These are phyloP conservation scores for Chlamydomonas incerta DNA, from an alignment of 139 green algal species.

Conservation along the genomic window DNA sequence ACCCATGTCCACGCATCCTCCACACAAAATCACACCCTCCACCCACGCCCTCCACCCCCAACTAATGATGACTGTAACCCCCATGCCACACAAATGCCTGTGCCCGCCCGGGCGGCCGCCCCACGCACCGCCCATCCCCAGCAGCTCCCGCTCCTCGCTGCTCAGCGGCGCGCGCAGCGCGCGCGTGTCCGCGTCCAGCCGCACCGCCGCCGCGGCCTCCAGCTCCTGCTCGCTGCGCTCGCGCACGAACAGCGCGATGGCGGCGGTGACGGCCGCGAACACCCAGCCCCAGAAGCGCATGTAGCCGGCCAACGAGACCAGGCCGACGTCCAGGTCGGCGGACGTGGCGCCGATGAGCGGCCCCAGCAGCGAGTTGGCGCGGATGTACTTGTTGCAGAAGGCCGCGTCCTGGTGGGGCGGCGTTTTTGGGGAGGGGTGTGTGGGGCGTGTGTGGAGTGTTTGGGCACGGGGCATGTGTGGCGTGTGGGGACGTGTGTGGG, in stretches of 20 bases:
- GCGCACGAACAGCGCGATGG: slow-evolving; percentile 68
- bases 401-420: slow-evolving; percentile 18
- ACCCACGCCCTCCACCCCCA: too few species aligned
- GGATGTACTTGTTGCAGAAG: slow-evolving; percentile 86
- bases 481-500: too few species aligned
- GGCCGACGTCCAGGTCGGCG: background rate
- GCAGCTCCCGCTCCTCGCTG: slow-evolving; percentile 9
- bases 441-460: too few species aligned
- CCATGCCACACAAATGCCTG: too few species aligned
- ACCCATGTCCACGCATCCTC: too few species aligned
- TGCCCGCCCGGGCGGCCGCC: too few species aligned
- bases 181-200: background rate
- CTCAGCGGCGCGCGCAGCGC: background rate
- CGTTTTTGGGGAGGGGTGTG: too few species aligned
- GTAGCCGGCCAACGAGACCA: slow-evolving; percentile 83
- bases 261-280: slow-evolving; percentile 77
- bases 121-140: background rate
- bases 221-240: slow-evolving; percentile 45
- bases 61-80: too few species aligned
- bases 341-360: too few species aligned
- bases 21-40: too few species aligned
- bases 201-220: background rate
- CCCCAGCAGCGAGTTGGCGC: slow-evolving; percentile 31
- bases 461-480: too few species aligned
- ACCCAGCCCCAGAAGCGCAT: slow-evolving; percentile 87